These are phyloP conservation scores for Kregervanrija fluxuum DNA, from an alignment of 805 yeast species.

Conservation along the genomic window DNA sequence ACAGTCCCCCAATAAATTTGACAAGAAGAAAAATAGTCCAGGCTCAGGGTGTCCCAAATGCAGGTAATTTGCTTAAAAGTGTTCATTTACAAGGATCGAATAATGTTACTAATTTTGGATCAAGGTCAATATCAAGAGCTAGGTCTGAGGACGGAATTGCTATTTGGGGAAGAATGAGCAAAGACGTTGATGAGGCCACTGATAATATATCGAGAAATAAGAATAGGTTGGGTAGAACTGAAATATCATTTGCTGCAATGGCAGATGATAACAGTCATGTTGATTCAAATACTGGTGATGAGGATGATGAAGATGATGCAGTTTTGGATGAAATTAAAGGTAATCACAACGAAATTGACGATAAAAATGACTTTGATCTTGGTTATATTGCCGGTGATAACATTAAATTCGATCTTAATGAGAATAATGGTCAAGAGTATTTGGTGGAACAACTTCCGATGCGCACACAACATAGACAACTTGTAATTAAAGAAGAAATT, in stretches of 20 bases:
- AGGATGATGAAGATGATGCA: neutral
- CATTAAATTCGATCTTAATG: neutral
- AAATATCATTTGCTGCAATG: neutral
- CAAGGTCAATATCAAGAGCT: neutral
- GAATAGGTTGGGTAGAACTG: neutral
- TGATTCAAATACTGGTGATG: neutral
- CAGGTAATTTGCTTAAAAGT: neutral
- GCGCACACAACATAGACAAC: conserved; percentile 25
- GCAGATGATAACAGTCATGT: neutral
- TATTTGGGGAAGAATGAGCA: no score
- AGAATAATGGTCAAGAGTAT: neutral
- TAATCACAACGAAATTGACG: no score
- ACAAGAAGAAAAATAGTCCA: neutral
- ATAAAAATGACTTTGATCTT: neutral
- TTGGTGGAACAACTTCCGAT: conserved; percentile 11
- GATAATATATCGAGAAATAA: no score
- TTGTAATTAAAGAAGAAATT: conserved; percentile 14
- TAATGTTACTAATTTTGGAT: conserved; percentile 13
- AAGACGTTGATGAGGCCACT: no score
- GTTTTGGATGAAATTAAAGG: neutral
- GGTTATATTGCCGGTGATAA: neutral
- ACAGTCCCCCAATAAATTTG: neutral
- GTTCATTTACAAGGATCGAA: conserved; percentile 2
- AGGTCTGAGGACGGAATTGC: neutral
- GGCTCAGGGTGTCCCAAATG: neutral